phyloP scores from a whole-genome alignment of 768 basidiomycete species.

The Suillus hirtellus region DNA sequence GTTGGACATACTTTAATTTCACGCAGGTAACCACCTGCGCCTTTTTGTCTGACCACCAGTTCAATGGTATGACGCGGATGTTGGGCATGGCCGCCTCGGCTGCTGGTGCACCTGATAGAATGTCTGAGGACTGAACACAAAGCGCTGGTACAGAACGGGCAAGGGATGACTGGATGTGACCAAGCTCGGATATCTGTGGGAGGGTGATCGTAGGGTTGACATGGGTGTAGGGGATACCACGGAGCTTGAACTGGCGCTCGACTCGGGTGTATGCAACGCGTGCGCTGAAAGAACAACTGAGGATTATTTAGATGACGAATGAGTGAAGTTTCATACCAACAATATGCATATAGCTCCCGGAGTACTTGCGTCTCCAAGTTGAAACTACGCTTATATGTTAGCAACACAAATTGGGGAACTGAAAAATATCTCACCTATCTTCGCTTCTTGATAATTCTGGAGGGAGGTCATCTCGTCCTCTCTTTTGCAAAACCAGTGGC shows the following conservation, averaged over 20 bases:
- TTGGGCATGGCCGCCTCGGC: slow-evolving; percentile 93
- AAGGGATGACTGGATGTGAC: slow-evolving; percentile 68
- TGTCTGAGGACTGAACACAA: slow-evolving; percentile 79
- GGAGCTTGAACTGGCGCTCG: slow-evolving; percentile 82
- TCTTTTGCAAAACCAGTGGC: slow-evolving; percentile 27
- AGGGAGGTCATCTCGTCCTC: slow-evolving; percentile 26
- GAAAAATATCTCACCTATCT: slow-evolving; percentile 26
- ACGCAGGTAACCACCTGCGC: slow-evolving; percentile 87
- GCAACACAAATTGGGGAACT: slow-evolving; percentile 6
- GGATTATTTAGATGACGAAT: not conserved
- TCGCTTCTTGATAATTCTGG: slow-evolving; percentile 21
- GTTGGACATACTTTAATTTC: slow-evolving; percentile 87
- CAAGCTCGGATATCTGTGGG: slow-evolving; percentile 45
- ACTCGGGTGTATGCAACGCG: slow-evolving; percentile 89
- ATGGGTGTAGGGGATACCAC: slow-evolving; percentile 74
- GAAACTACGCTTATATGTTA: slow-evolving; percentile 41
- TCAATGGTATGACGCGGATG: slow-evolving; percentile 82
- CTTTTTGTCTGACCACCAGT: slow-evolving; percentile 88
- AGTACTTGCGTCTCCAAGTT: slow-evolving; percentile 71
- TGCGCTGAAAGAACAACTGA: slow-evolving; percentile 49
- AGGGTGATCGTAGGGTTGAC: slow-evolving; percentile 58
- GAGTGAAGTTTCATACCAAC: slow-evolving; percentile 56
- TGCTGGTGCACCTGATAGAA: slow-evolving; percentile 80
- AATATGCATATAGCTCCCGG: slow-evolving; percentile 82
- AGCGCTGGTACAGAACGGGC: slow-evolving; percentile 80